These are phyloP conservation scores for Leptodermis oblonga DNA, from an alignment of 257 asterid genomes.

Conservation along the genomic window DNA sequence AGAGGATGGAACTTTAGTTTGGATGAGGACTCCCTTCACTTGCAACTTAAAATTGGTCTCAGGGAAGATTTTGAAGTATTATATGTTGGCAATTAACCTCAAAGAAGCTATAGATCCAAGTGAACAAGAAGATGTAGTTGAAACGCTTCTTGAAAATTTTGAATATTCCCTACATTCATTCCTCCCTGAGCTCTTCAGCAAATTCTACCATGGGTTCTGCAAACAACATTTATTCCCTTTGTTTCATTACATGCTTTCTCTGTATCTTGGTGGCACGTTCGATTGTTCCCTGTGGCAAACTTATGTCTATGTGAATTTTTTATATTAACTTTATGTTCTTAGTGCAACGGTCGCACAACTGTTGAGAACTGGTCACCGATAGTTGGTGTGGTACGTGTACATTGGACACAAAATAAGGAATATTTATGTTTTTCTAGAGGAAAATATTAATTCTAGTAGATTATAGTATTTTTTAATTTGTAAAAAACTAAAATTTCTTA, in stretches of 20 bases:
- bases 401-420: no score
- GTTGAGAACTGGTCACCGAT: no score
- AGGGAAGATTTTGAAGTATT: slow-evolving; percentile 80
- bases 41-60: slow-evolving; percentile 79
- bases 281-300: slow-evolving; percentile 86
- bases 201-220: slow-evolving; percentile 85
- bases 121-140: slow-evolving; percentile 77
- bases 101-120: slow-evolving; percentile 58
- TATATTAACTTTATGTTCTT: no score
- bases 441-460: no score
- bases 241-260: slow-evolving; percentile 91
- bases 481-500: no score
- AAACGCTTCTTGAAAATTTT: slow-evolving; percentile 66
- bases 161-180: slow-evolving; percentile 81
- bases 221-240: slow-evolving; percentile 84
- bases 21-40: slow-evolving; percentile 84
- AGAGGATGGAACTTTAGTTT: slow-evolving; percentile 68
- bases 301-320: slow-evolving; percentile 75
- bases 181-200: slow-evolving; percentile 66
- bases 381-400: no score
- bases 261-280: slow-evolving; percentile 87
- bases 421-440: no score
- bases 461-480: no score
- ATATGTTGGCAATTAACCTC: slow-evolving; percentile 64
- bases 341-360: no score